These are phyloP conservation scores for Balamuthia mandrillaris DNA, from an alignment of 208 protist species.

Conservation along the genomic window DNA sequence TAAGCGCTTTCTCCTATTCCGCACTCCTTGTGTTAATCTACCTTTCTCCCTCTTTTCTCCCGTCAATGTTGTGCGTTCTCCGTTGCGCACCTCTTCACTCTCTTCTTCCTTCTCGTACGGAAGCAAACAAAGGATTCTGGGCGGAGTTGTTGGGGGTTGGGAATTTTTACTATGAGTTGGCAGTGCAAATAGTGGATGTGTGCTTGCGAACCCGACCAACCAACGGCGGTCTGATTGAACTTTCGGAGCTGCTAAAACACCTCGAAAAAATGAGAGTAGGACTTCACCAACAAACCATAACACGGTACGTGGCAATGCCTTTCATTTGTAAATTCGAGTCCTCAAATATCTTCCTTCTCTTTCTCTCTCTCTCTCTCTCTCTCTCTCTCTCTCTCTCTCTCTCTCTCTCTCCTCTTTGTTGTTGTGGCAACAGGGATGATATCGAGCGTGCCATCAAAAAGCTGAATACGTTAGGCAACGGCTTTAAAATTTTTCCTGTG, in stretches of 20 bases:
- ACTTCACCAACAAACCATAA: conserved; percentile 49
- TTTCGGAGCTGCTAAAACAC: conserved; percentile 54
- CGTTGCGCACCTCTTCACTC: too few species aligned
- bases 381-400: neutral
- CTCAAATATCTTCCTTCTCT: too few species aligned
- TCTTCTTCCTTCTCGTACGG: too few species aligned
- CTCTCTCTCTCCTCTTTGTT: neutral
- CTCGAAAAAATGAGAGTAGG: conserved; percentile 55
- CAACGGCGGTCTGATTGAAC: conserved; percentile 73
- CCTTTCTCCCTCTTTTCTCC: too few species aligned
- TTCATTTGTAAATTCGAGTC: neutral
- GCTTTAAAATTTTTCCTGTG: conserved; percentile 62
- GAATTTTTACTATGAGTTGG: conserved; percentile 80
- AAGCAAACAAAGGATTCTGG: conserved; percentile 69
- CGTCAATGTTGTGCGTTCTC: too few species aligned
- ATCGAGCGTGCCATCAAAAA: conserved; percentile 65
- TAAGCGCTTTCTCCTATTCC: neutral
- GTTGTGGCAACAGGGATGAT: conserved; percentile 51
- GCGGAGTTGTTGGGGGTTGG: conserved; percentile 74
- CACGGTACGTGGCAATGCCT: too few species aligned
- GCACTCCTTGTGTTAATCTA: neutral
- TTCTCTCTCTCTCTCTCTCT: neutral
- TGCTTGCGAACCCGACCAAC: conserved; percentile 64
- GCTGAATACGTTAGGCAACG: conserved; percentile 61
- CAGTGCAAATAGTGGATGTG: conserved; percentile 75